phyloP scores from a whole-genome alignment of 1,139 yeast species.

The Candida mesenterica region DNA sequence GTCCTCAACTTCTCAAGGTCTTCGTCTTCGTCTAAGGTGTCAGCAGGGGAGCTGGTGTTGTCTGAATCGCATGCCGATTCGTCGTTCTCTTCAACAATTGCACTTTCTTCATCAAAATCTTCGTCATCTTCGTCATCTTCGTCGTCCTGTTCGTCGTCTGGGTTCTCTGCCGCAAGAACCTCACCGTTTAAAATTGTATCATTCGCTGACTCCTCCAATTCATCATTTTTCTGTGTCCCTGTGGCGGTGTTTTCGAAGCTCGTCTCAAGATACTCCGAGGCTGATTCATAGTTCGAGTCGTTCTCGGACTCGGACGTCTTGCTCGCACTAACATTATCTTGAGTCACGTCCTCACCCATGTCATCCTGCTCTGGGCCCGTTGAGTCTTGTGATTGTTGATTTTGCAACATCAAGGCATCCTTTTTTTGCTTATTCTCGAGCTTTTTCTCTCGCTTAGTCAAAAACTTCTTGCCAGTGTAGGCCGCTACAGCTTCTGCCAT shows the following conservation, averaged over 20 bases:
- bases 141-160: constrained; percentile 16
- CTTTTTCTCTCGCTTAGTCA: constrained; percentile 38
- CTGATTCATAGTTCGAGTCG: constrained; percentile 27
- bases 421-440: constrained; percentile 25
- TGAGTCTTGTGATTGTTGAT: constrained; percentile 7
- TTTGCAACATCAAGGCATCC: constrained; percentile 5
- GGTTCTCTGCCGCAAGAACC: constrained; percentile 12
- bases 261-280: constrained; percentile 29
- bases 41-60: neutral
- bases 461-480: constrained; percentile 52
- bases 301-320: neutral
- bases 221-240: too few species aligned
- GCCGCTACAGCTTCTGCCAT: constrained; percentile 65
- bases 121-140: constrained; percentile 26
- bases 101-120: constrained; percentile 20
- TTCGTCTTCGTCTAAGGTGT: constrained; percentile 19
- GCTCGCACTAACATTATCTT: neutral
- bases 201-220: too few species aligned
- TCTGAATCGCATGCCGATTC: too few species aligned
- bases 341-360: constrained; percentile 13
- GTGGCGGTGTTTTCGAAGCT: too few species aligned
- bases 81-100: constrained; percentile 5
- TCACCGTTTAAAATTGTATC: too few species aligned
- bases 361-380: constrained; percentile 22
- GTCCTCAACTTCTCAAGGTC: constrained; percentile 32